Base-by-base conservation (phyloP, 768 basidiomycete genomes). In the Boletus sp. region DNA sequence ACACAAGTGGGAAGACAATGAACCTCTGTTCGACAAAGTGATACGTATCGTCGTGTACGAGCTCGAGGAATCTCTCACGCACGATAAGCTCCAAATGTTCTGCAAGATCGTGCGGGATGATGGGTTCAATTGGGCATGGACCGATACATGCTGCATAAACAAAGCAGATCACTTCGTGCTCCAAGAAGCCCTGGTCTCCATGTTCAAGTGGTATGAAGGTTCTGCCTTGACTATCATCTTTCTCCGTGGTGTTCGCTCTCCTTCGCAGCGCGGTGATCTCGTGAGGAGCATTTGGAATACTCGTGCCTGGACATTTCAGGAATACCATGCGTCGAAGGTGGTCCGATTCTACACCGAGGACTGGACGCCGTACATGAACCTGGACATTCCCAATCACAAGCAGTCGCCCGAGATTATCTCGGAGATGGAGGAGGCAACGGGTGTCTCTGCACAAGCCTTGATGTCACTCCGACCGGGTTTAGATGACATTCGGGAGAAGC, bases 331-430 rank as follows among this genome's bases (percentile, higher is more conserved):
- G 0, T 52, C 62, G 17, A 56, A 45, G 8, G 55, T 49, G 1
- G 46, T 64, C 12, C 46, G 39, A 6, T 59, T 63, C 42, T 63
- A 63, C 32, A 47, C 47, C 1, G 45, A 59, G 9, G 55, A 61
- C 2, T 61, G 59, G 61, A 35, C 15, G 1, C 56, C 29, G 2
- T 61, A 63, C 44, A 1, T 57, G 24, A 18, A 45, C 11, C 28
- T 61, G 2, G 46, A 54, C n/a, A 39, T 52, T 6, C 24, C 5
- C 2, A 61, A 61, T 4, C 59, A 61, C 47, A 61, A 61, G 32
- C 46, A 50, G 0, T 55, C 46, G 0, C 53, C 42, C 0, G 53
- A 46, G 11, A 47, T 61, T 14, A 46, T 61, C 5, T 40, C 42
- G 3, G 58, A 60, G 32, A 61, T 61, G 60, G 53, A 55, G 37